Evolutionary conservation across 169 alveolate genomes (phyloP).

Genomic region (Cystoisospora suis): DNA sequence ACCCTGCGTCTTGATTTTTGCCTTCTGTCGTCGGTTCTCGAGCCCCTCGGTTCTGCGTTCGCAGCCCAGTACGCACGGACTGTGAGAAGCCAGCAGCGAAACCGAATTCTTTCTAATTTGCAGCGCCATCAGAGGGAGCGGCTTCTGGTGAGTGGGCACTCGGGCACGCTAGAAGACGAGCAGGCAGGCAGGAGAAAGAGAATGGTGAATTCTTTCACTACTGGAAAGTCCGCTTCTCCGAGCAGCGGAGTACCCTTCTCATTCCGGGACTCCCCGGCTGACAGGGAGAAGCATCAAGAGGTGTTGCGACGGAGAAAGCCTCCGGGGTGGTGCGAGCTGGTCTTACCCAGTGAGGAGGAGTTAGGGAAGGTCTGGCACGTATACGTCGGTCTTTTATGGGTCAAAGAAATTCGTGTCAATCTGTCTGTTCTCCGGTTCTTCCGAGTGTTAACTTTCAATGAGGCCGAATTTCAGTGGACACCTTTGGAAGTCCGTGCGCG

Average conservation of each 20-base stretch:
- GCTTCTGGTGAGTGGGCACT: no score
- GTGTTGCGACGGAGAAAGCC: no score
- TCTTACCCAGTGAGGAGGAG: not conserved
- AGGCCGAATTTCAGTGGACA: slow-evolving; percentile 51
- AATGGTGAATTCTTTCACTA: no score
- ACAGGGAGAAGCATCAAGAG: no score
- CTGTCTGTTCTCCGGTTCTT: slow-evolving; percentile 49
- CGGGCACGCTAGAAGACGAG: no score
- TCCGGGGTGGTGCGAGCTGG: slow-evolving; percentile 4
- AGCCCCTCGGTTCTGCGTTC: slow-evolving; percentile 13
- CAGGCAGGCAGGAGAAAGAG: no score
- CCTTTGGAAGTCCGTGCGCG: not conserved
- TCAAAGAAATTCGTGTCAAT: slow-evolving; percentile 29
- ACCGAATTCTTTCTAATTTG: no score
- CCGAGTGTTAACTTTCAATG: slow-evolving; percentile 40
- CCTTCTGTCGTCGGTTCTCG: slow-evolving; percentile 7
- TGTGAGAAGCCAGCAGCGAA: not conserved
- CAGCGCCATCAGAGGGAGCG: no score
- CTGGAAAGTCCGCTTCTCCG: no score
- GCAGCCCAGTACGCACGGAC: not conserved
- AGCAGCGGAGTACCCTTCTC: no score
- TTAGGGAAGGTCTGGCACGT: not conserved
- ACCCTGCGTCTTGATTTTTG: slow-evolving; percentile 2
- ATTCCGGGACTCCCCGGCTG: no score
- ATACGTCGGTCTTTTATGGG: slow-evolving; percentile 40